Base-by-base conservation (phyloP, 805 yeast genomes). In the Metschnikowia cerradonensis region DNA sequence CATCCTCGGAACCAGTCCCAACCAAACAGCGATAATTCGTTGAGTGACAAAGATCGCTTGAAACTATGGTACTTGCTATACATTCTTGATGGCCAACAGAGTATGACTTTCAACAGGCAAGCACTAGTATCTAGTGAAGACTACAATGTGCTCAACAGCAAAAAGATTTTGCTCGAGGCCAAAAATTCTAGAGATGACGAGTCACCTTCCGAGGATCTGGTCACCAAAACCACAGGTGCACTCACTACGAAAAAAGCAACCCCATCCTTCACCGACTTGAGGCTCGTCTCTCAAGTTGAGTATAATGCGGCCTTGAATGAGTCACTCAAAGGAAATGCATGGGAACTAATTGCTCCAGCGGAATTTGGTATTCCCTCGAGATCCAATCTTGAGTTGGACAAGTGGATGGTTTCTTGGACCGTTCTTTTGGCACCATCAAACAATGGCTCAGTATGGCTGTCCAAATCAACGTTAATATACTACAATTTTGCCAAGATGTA, bases 341-440 rank as follows among this genome's bases (percentile, higher is more conserved):
- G 87, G 86, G 83, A 78, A 49, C 62, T 82, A 19, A 64, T 84
- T 37, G 70, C 80, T 0, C 89, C 89, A 0, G 70, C 82, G 1
- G 69, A 80, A 1, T 79, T 84, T 62, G 90, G 90, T 0, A 73
- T 84, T 8, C 89, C 89, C 0, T 84, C 86, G 61, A 80, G 78
- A 56, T 77, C 83, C 6, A 84, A 84, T 60, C 65, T 84, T 50
- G 88, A 83, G 51, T 66, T 84, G 35, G 90, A 84, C 60, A 82
- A 79, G 64, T 84, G 90, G 90, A 84, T 84, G 88, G 88, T 84
- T 4, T 83, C 84, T 19, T 84, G 90, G 90, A 82, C 90, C 0
- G 87, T 85, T 10, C 64, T 84, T 38, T 66, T 84, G 19, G 79
- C 86, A 3, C 86, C 88, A 1, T 75, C 80, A 44, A 75, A 75